Evolutionary conservation across 495 filamentous ascomycete species (phyloP).

Genomic region (Talaromyces wortmannii): DNA sequence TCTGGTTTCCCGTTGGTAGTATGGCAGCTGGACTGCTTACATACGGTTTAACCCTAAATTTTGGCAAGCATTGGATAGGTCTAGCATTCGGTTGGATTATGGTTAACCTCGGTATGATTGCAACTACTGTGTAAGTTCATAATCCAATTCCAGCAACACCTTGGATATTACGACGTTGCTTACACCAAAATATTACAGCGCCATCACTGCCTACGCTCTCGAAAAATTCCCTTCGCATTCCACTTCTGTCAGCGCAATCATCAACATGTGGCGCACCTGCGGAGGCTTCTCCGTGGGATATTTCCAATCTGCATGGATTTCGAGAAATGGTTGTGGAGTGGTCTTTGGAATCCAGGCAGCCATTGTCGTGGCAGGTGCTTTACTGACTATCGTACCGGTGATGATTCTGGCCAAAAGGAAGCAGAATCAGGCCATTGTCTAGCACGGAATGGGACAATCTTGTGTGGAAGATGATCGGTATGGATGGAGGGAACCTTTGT

Average conservation of each 20-base stretch:
- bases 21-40: constrained; percentile 24
- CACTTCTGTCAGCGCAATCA: constrained; percentile 31
- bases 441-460: background rate
- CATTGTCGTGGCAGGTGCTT: constrained; percentile 22
- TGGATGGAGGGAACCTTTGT: background rate
- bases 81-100: constrained; percentile 33
- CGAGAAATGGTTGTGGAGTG: constrained; percentile 26
- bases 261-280: constrained; percentile 37
- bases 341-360: constrained; percentile 39
- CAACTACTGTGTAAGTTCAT: constrained; percentile 24
- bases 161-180: too few species aligned
- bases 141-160: too few species aligned
- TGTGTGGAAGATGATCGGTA: background rate
- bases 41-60: constrained; percentile 28
- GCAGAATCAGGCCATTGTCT: background rate
- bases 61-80: constrained; percentile 29
- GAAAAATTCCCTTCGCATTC: constrained; percentile 37
- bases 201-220: constrained; percentile 29
- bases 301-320: constrained; percentile 39
- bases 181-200: constrained; percentile 7
- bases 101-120: constrained; percentile 32
- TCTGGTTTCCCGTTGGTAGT: constrained; percentile 25
- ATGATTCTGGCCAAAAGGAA: constrained; percentile 8
- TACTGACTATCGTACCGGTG: constrained; percentile 26
- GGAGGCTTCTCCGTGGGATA: constrained; percentile 41